These are phyloP conservation scores for Ophiocordyceps polyrhachis-furcata DNA, from an alignment of 2,329 filamentous ascomycete species.

Conservation along the genomic window DNA sequence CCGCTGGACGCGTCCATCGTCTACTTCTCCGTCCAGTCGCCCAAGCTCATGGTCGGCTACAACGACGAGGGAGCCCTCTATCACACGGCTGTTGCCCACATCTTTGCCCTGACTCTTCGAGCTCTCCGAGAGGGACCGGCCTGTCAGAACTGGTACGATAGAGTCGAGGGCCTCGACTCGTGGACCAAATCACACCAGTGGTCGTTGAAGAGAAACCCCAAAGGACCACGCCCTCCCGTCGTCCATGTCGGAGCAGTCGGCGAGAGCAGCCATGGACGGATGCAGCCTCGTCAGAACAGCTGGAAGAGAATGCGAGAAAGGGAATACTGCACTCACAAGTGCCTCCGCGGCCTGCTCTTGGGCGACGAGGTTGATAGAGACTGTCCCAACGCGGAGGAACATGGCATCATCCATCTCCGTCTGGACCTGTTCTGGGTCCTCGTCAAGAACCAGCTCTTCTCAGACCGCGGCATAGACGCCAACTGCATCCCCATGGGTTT, in stretches of 20 bases:
- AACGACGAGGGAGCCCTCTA: slow-evolving; percentile 15
- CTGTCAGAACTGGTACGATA: slow-evolving; percentile 13
- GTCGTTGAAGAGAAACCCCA: slow-evolving; percentile 5
- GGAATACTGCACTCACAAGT: slow-evolving; percentile 2
- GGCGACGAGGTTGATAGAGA: background rate
- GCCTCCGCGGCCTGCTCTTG: slow-evolving; percentile 1
- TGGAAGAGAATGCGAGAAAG: background rate
- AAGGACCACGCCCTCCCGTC: no score
- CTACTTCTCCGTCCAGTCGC: slow-evolving; percentile 15
- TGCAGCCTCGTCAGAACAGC: background rate
- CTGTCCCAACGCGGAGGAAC: slow-evolving; percentile 1
- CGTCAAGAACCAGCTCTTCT: slow-evolving; percentile 10
- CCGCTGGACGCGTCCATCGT: slow-evolving; percentile 13
- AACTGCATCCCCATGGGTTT: slow-evolving; percentile 12
- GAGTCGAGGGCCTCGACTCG: slow-evolving; percentile 9
- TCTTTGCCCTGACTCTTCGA: slow-evolving; percentile 19
- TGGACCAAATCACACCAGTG: slow-evolving; percentile 17
- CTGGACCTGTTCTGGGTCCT: slow-evolving; percentile 9
- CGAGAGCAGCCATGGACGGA: background rate
- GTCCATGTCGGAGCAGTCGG: background rate
- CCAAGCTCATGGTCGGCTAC: slow-evolving; percentile 14
- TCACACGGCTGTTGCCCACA: slow-evolving; percentile 17
- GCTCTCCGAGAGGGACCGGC: slow-evolving; percentile 12
- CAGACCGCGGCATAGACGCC: slow-evolving; percentile 12
- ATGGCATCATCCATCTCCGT: slow-evolving; percentile 7